Base-by-base conservation (phyloP, 495 filamentous ascomycete species). In the Pyrenopolyporus hunteri region DNA sequence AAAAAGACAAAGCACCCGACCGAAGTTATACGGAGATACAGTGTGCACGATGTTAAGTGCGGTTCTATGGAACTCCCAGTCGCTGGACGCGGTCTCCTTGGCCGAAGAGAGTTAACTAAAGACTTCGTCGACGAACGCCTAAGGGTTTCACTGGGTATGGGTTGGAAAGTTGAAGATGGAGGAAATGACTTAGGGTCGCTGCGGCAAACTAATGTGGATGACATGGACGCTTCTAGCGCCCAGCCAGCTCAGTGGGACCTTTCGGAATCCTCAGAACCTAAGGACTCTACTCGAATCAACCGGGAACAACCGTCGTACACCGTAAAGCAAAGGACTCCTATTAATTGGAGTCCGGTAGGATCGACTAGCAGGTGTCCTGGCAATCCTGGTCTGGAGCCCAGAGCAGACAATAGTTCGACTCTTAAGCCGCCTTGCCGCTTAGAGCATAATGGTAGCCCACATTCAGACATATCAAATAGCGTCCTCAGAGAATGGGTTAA, bases 401-500 rank as follows among this genome's bases (percentile, higher is more conserved):
- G 33, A 47, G 19, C 16, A 23, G 56, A 60, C n/a, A 20, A 43
- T 28, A 52, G 52, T 5, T 31, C 31, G 6, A 46, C 29, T 22
- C 63, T 60, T 7, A 60, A 57, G 32, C 63, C 51, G 2, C 56
- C 51, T 13, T 42, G 10, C 11, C 56, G 56, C 4, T 32, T 11
- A 26, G 46, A 47, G 7, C 6, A 59, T 6, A 50, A 52, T 11
- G 40, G 55, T n/a, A 57, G 46, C 28, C 55, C 45, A 31, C 22
- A 54, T 29, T 55, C 53, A 20, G 67, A 68, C 37, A 63, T 70
- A 48, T 66, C 66, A 9, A 54, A 55, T 25, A 69, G 46, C 8
- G 67, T 72, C 13, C 44, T 68, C 6, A 64, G 62, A 40, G 67
- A 68, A 57, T 72, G 69, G 67, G 67, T 70, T 0, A 69, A 65